Evolutionary conservation across 768 basidiomycete species (phyloP).

Genomic region (Collybiopsis confluens): DNA sequence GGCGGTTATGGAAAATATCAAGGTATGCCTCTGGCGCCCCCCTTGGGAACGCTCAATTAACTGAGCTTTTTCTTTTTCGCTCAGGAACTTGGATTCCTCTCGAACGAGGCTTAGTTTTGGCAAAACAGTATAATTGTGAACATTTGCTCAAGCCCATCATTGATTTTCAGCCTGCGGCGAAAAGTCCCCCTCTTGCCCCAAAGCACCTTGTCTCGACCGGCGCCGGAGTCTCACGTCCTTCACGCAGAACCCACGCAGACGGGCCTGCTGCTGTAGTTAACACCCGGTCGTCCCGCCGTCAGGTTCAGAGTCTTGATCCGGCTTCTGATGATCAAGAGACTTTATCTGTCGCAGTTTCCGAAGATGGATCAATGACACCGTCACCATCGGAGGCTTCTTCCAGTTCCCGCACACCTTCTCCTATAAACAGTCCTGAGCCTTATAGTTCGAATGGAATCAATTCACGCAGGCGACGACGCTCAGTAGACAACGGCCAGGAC

Average conservation of each 20-base stretch:
- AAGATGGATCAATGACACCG: conserved; percentile 87
- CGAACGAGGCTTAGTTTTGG: conserved; percentile 79
- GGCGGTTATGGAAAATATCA: conserved; percentile 99
- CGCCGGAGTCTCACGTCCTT: conserved; percentile 33
- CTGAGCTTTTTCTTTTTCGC: conserved; percentile 3
- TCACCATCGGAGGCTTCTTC: conserved; percentile 82
- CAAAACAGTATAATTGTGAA: conserved; percentile 93
- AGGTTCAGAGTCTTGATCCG: conserved; percentile 39
- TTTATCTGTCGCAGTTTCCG: conserved; percentile 69
- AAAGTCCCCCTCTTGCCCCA: conserved; percentile 92
- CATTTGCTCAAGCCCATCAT: conserved; percentile 84
- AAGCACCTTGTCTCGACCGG: conserved; percentile 87
- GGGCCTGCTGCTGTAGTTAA: conserved; percentile 30
- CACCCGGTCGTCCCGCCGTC: conserved; percentile 62
- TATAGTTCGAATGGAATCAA: conserved; percentile 38
- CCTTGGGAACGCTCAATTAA: conserved; percentile 9
- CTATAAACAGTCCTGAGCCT: conserved; percentile 58
- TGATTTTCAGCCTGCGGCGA: conserved; percentile 85
- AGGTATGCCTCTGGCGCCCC: conserved; percentile 47
- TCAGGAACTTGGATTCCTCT: conserved; percentile 98
- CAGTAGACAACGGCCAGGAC: conserved; percentile 40
- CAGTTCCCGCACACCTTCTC: conserved; percentile 91
- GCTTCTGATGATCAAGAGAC: conserved; percentile 62
- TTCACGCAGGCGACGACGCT: conserved; percentile 42
- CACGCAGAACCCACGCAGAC: conserved; percentile 41